Conservation (phyloP, 75 land plant genomes). For the Adiantum capillusveneris region DNA sequence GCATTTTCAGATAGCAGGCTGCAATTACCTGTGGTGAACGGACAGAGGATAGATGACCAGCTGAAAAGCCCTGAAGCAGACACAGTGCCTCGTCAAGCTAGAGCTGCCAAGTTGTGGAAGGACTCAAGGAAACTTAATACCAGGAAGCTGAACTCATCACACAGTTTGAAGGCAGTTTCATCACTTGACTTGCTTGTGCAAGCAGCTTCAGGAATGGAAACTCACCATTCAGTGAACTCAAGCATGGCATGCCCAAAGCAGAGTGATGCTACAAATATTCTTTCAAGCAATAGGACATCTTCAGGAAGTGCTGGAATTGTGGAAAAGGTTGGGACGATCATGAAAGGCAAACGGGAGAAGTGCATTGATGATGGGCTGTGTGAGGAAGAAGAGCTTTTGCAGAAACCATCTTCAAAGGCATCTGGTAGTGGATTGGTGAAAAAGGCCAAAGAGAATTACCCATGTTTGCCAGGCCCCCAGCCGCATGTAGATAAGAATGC, state of each 20-base stretch:
- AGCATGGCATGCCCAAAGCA: background rate
- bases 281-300: background rate
- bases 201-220: slow-evolving; percentile 1
- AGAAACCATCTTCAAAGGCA: background rate
- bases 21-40: too few relatives aligned
- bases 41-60: too few relatives aligned
- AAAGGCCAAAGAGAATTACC: background rate
- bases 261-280: background rate
- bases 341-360: background rate
- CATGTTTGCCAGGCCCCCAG: background rate
- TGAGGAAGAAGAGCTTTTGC: background rate
- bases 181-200: background rate
- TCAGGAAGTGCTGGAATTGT: background rate
- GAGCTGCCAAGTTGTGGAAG: too few relatives aligned
- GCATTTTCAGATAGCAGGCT: too few relatives aligned
- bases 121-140: background rate
- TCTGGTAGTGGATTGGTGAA: too few relatives aligned
- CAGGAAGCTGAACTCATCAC: background rate
- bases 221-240: too few relatives aligned
- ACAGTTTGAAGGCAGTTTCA: background rate
- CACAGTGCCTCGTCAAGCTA: too few relatives aligned
- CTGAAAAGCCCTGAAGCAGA: too few relatives aligned
- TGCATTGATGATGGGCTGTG: background rate
- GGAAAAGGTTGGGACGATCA: background rate
- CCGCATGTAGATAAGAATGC: background rate